Percentiles rank a stretch among this genome's conserved stretches.
Evolutionary conservation across 768 basidiomycete species (phyloP).

Genomic region (Tylopilus subfusipes): DNA sequence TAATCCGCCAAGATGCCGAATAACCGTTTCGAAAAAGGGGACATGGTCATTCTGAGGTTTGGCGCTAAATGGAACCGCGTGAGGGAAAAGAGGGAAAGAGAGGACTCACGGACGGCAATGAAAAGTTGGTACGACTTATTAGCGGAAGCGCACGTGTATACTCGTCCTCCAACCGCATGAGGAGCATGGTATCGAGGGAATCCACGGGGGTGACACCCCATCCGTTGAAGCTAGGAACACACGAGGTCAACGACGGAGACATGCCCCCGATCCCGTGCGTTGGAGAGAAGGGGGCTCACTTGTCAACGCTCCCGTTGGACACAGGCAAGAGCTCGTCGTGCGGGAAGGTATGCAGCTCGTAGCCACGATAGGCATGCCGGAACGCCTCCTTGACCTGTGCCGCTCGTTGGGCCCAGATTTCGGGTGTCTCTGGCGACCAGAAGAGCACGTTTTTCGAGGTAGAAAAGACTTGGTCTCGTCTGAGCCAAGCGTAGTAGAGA

Average conservation of each 20-base stretch:
- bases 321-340: constrained; percentile 62
- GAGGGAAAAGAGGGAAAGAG: too few relatives aligned
- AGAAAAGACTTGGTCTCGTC: not conserved
- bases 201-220: constrained; percentile 80
- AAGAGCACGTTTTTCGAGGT: not conserved
- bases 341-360: constrained; percentile 58
- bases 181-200: constrained; percentile 78
- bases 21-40: constrained; percentile 81
- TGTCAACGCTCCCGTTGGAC: constrained; percentile 42
- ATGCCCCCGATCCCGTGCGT: too few relatives aligned
- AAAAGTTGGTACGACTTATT: constrained; percentile 48
- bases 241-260: constrained; percentile 1
- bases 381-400: constrained; percentile 58
- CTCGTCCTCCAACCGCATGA: constrained; percentile 74
- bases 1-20: constrained; percentile 85
- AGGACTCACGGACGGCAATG: constrained; percentile 37
- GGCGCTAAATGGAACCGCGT: not conserved
- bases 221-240: constrained; percentile 59
- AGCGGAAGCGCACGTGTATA: constrained; percentile 59
- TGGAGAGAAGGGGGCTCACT: constrained; percentile 37
- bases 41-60: constrained; percentile 27
- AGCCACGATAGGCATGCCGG: constrained; percentile 62
- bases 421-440: constrained; percentile 13
- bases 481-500: constrained; percentile 18
- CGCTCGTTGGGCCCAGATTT: constrained; percentile 52